Base-by-base conservation (phyloP, 306 rosid species). In the Datisca glomerata region DNA sequence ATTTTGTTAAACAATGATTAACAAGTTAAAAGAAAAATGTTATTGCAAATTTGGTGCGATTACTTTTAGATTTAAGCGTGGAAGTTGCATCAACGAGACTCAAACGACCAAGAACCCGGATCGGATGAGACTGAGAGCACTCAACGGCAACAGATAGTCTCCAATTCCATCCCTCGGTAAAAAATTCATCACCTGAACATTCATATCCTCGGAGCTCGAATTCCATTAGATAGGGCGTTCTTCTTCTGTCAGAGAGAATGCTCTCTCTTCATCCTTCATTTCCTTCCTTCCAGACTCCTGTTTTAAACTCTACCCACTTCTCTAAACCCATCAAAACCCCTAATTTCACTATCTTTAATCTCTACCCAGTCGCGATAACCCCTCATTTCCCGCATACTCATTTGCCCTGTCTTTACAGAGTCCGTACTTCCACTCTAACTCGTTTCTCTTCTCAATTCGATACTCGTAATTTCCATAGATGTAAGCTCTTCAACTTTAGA, bases 251-350 rank as follows among this genome's bases (percentile, higher is more conserved):
- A 17, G 32, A 31, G 73, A 61, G 47, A 12, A 85, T 85, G 97
- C 36, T 67, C 43, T 74, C 93, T 44, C 63, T 77, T 47, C 64
- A 45, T 6, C 43, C 67, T 67, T 47, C 36, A 54, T 56, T 73
- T 2, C 65, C 80, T 12, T 67, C 78, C 24, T 51, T 69, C 35
- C 71, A 64, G 60, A 66, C 48, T 65, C 68, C 65, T 20, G 51
- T 44, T 44, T 38, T 47, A 13, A 45, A 39, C 44, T 56, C 41
- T 7, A 23, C 67, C 43, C 83, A 37, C 25, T 32, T 64, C 67
- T 60, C 45, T 56, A 57, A 61, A 39, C 57, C 69, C 64, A 2
- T 44, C 53, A 24, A 38, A 52, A 47, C 0, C 61, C 61, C 66
- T 12, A 40, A 21, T 28, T 43, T 25, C 45, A 20, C 17, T 14